phyloP scores from a whole-genome alignment of 1,284 basidiomycete species.

The Trametes hirsuta region DNA sequence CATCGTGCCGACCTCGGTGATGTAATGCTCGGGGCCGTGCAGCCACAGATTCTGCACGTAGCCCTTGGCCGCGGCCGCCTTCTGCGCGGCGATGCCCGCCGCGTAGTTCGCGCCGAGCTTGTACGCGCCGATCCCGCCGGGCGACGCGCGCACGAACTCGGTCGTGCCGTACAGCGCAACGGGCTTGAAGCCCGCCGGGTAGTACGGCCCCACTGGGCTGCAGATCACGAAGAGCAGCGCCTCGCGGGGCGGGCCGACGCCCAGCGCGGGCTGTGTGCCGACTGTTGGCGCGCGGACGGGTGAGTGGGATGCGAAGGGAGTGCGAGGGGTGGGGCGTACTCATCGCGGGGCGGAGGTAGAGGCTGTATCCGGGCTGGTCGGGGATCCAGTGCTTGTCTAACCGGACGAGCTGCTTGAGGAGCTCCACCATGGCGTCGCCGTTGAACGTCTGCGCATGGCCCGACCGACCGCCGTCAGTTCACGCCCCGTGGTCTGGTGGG shows the following conservation, averaged over 20 bases:
- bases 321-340: constrained; percentile 48
- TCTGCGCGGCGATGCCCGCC: constrained; percentile 88
- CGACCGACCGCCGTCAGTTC: constrained; percentile 2
- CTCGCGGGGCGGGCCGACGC: constrained; percentile 86
- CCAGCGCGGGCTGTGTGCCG: constrained; percentile 88
- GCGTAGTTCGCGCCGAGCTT: constrained; percentile 95
- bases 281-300: constrained; percentile 50
- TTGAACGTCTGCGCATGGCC: constrained; percentile 68
- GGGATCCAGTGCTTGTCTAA: constrained; percentile 96
- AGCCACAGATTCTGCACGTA: constrained; percentile 98
- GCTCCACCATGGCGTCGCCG: constrained; percentile 75
- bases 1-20: constrained; percentile 96
- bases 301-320: constrained; percentile 1
- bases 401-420: constrained; percentile 89
- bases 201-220: constrained; percentile 95
- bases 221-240: constrained; percentile 95
- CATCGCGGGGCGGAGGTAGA: constrained; percentile 87
- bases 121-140: constrained; percentile 89
- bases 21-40: constrained; percentile 82
- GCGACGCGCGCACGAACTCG: constrained; percentile 87
- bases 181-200: constrained; percentile 94
- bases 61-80: constrained; percentile 80
- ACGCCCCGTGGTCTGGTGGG: background rate
- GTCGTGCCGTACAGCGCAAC: constrained; percentile 92
- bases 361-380: constrained; percentile 83